Conservation (phyloP, 306 rosid species). For the Boehmeria nivea region DNA sequence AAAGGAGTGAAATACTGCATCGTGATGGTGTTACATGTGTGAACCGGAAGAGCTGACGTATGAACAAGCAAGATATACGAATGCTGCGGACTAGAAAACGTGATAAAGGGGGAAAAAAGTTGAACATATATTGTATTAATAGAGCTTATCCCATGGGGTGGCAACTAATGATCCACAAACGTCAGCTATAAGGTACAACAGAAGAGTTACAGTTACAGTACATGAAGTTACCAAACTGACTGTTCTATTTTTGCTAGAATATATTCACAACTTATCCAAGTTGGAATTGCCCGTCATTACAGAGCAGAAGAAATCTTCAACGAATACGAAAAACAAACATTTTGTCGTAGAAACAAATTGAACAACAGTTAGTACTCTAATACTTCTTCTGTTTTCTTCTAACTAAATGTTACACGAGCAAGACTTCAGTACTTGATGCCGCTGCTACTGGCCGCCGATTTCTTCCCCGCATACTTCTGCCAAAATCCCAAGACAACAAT, state of each 20-base stretch:
- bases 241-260: background rate
- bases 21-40: background rate
- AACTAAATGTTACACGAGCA: slow-evolving; percentile 3
- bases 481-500: slow-evolving; percentile 15
- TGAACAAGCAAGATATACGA: background rate
- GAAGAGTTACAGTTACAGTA: too few relatives aligned
- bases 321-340: slow-evolving; percentile 9
- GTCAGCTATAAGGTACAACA: too few relatives aligned
- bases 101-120: too few relatives aligned
- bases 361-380: slow-evolving; percentile 15
- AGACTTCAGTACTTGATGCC: slow-evolving; percentile 32
- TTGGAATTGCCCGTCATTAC: background rate
- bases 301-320: slow-evolving; percentile 11
- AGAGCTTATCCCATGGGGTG: too few relatives aligned
- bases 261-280: slow-evolving; percentile 10
- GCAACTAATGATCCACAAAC: too few relatives aligned
- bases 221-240: too few relatives aligned
- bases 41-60: background rate
- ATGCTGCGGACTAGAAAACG: too few relatives aligned
- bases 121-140: too few relatives aligned
- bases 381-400: slow-evolving; percentile 18
- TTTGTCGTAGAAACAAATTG: slow-evolving; percentile 21
- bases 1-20: background rate
- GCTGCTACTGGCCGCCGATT: slow-evolving; percentile 33
- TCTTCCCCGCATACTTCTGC: slow-evolving; percentile 50